Evolutionary conservation across 2,329 filamentous ascomycete species (phyloP), one percentile per base, ranked within the genome.

Genomic region (Sphaerostilbella broomeana): DNA sequence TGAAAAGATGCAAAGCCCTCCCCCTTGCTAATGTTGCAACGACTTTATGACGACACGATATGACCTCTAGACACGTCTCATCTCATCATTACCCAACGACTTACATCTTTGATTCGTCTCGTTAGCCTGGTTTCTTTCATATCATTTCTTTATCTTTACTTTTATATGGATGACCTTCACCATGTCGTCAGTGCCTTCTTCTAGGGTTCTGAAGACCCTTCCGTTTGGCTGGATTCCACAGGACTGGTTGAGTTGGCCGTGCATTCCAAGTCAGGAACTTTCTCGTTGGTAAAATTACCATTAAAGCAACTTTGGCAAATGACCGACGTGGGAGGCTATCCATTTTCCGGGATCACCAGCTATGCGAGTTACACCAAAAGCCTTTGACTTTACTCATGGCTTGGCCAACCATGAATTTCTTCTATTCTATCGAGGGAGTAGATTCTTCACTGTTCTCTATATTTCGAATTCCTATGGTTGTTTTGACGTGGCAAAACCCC

Each of bases 31-130:
- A 43, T 24, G 35, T 48, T 51, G 40, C 41, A 44, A 54, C 48
- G 51, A 53, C 40, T 47, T 47, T 45, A 53, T 47, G 45, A 53
- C 44, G 50, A 54, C 40, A 49, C 38, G 48, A 49, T 46, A 51
- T 47, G 48, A 48, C 39, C 19, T 35, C 31, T 48, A 43, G 41
- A 43, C 37, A 38, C 34, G 37, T 27, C 31, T 40, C 27, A 33
- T 22, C 17, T n/a, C n/a, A n/a, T n/a, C n/a, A n/a, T n/a, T n/a
- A n/a, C n/a, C n/a, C n/a, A n/a, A n/a, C n/a, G n/a, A n/a, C n/a
- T n/a, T n/a, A n/a, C n/a, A 22, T 21, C 24, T 28, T 33, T 32
- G 26, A 22, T 17, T 21, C 36, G 27, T 30, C 33, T 35, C 10
- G 13, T 33, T 13, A 20, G 24, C 13, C 26, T 17, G 16, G 26